Percentiles rank a stretch among this genome's conserved stretches.
Conservation (phyloP, 768 basidiomycete species). For the Cantharellus anzutake region DNA sequence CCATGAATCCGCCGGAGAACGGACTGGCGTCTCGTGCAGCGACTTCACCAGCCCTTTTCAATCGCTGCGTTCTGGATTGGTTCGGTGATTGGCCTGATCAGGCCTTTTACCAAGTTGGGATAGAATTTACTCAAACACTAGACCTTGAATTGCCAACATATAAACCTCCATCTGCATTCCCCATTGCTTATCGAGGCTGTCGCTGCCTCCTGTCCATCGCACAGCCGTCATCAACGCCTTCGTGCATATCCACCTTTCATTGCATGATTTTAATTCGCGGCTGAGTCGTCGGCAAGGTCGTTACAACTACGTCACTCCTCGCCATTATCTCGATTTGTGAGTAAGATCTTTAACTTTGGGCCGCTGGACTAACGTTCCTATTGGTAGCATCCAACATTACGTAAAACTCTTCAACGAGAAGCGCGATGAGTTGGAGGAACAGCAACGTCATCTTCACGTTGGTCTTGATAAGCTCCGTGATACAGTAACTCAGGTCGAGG, state of each 20-base stretch:
- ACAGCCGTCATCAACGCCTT: constrained; percentile 84
- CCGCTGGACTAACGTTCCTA: constrained; percentile 5
- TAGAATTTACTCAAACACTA: constrained; percentile 87
- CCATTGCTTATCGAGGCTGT: constrained; percentile 69
- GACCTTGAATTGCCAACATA: constrained; percentile 82
- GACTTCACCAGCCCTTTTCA: constrained; percentile 95
- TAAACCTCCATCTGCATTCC: constrained; percentile 64
- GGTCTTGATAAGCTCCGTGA: constrained; percentile 92
- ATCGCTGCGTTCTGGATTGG: constrained; percentile 98
- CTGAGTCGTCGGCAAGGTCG: constrained; percentile 87
- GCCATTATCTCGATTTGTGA: constrained; percentile 97
- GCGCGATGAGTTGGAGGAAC: constrained; percentile 92
- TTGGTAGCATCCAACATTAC: constrained; percentile 81
- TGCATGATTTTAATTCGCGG: constrained; percentile 76
- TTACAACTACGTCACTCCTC: constrained; percentile 90
- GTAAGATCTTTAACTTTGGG: constrained; percentile 17
- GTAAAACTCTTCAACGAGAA: constrained; percentile 91
- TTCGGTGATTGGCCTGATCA: constrained; percentile 99
- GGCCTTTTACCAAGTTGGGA: constrained; percentile 93
- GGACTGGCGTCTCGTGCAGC: constrained; percentile 91
- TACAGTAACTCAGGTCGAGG: constrained; percentile 93
- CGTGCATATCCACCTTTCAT: constrained; percentile 75
- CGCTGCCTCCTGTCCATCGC: constrained; percentile 77
- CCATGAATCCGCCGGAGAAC: constrained; percentile 96
- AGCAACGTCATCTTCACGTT: constrained; percentile 94